A percentile compares a stretch with the other conserved stretches of the same genome.
Conservation (phyloP, 2,329 filamentous ascomycete species). For the Dactylella cylindrospora region DNA sequence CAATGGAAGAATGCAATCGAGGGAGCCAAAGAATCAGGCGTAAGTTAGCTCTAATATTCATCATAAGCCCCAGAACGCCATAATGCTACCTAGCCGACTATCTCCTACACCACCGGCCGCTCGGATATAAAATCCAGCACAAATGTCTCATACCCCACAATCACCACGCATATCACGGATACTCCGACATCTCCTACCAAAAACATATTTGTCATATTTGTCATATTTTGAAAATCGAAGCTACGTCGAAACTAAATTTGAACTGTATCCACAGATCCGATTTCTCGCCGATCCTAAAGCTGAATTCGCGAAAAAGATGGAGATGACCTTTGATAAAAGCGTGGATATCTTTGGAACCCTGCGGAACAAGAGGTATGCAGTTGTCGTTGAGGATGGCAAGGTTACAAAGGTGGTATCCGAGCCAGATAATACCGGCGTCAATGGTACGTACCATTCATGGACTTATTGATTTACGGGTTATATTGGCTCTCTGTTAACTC, state of each 20-base stretch:
- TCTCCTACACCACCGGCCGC: neutral
- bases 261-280: slow-evolving; percentile 30
- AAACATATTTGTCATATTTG: neutral
- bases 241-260: neutral
- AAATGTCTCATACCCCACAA: neutral
- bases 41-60: slow-evolving; percentile 10
- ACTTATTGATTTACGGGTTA: neutral
- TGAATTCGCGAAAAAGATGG: slow-evolving; percentile 47
- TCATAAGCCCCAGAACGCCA: neutral
- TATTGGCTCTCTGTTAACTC: neutral
- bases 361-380: slow-evolving; percentile 47
- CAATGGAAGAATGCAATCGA: slow-evolving; percentile 45
- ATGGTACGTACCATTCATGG: slow-evolving; percentile 41
- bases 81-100: slow-evolving; percentile 7
- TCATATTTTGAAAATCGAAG: neutral
- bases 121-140: slow-evolving; percentile 1
- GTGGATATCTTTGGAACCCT: slow-evolving; percentile 47
- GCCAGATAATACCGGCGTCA: slow-evolving; percentile 48
- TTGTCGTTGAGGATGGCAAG: slow-evolving; percentile 48
- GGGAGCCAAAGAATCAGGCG: slow-evolving; percentile 34
- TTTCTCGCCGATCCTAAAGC: slow-evolving; percentile 47
- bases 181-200: neutral
- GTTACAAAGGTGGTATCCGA: slow-evolving; percentile 47
- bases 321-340: slow-evolving; percentile 46
- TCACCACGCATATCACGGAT: neutral